A percentile compares a stretch with the other conserved stretches of the same genome.
Evolutionary conservation across 2,329 filamentous ascomycete species (phyloP).

Genomic region (Fusarium veterinarium): DNA sequence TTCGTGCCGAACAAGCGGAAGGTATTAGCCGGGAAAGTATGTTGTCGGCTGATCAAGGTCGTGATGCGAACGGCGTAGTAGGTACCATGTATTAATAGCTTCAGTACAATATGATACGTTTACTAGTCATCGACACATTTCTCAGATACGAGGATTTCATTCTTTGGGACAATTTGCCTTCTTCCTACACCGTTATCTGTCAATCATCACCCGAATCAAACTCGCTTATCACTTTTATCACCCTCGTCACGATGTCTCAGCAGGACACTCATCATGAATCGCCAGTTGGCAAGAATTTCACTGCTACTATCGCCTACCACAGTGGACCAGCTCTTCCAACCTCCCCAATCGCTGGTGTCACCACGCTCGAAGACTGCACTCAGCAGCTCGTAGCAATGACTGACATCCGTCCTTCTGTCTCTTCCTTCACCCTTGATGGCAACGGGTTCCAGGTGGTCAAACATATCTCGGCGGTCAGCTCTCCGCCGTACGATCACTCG

Average conservation of each 20-base stretch:
- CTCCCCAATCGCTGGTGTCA: neutral
- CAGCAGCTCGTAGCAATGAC: neutral
- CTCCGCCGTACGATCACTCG: neutral
- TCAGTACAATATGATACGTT: rapidly evolving
- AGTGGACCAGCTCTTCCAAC: no score
- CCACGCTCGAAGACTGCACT: neutral
- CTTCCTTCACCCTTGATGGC: neutral
- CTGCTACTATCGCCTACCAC: neutral
- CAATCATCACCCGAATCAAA: neutral
- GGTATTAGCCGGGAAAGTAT: rapidly evolving
- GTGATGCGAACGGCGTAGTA: rapidly evolving
- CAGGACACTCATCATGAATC: rapidly evolving
- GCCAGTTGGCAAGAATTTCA: neutral
- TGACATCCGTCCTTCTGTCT: neutral
- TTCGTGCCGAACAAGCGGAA: no score
- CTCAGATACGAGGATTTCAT: rapidly evolving
- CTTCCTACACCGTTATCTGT: rapidly evolving
- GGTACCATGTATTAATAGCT: rapidly evolving
- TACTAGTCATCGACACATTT: no score
- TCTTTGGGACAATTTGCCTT: rapidly evolving
- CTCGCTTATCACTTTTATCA: rapidly evolving
- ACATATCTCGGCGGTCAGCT: neutral
- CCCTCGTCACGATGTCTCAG: neutral
- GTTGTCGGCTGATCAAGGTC: rapidly evolving
- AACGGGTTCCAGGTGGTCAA: neutral